These are phyloP conservation scores for Monosporascus sp. DNA, from an alignment of 2,329 filamentous ascomycete genomes.

Conservation along the genomic window DNA sequence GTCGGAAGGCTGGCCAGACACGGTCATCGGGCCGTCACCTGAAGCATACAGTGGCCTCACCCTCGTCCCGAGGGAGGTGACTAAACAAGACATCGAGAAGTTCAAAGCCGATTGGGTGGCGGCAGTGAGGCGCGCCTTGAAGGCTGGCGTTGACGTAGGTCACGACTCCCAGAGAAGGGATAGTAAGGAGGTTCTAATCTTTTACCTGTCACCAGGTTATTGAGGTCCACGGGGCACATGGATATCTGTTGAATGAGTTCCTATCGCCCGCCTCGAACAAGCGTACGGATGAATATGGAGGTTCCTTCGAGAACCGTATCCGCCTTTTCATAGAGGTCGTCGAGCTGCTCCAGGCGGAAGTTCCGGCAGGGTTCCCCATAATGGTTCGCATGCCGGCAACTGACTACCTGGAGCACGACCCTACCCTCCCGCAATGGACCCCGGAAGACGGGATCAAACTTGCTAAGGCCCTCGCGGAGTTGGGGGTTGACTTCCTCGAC, in stretches of 20 bases:
- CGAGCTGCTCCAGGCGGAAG: slow-evolving; percentile 13
- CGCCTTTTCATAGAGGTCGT: slow-evolving; percentile 27
- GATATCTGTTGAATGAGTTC: slow-evolving; percentile 44
- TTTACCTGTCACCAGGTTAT: slow-evolving; percentile 25
- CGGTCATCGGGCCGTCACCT: slow-evolving; percentile 21
- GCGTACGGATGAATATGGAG: slow-evolving; percentile 43
- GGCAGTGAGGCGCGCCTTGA: slow-evolving; percentile 27
- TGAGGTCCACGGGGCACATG: slow-evolving; percentile 39
- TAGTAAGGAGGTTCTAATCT: background rate
- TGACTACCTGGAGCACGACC: slow-evolving; percentile 67
- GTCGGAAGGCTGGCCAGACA: slow-evolving; percentile 25
- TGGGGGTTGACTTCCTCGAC: slow-evolving; percentile 71
- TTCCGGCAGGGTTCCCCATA: slow-evolving; percentile 42
- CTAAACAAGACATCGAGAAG: slow-evolving; percentile 26
- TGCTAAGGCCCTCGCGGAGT: slow-evolving; percentile 56
- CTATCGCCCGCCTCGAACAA: slow-evolving; percentile 38
- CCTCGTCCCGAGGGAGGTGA: slow-evolving; percentile 25
- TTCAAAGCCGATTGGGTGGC: slow-evolving; percentile 27
- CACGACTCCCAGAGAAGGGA: background rate
- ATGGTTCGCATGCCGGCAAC: slow-evolving; percentile 70
- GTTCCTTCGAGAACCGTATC: slow-evolving; percentile 39
- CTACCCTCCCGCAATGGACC: slow-evolving; percentile 60
- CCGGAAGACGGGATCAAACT: slow-evolving; percentile 59
- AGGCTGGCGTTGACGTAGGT: slow-evolving; percentile 28
- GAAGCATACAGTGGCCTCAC: slow-evolving; percentile 21